Conservation (phyloP, 805 yeast genomes). For the Pichia nanzhaoensis region DNA sequence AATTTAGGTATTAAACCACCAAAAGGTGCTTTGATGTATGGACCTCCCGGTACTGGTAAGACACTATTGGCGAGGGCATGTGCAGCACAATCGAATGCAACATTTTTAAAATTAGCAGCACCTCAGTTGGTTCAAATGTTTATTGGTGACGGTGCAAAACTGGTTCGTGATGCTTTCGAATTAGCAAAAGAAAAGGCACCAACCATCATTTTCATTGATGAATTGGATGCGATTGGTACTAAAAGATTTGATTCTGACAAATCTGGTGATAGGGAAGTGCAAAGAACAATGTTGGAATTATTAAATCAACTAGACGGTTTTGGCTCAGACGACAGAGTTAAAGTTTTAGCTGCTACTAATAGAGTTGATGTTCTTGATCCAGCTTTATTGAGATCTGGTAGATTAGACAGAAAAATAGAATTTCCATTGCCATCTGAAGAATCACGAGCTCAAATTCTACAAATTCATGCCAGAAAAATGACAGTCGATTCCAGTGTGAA, state of each 20-base stretch:
- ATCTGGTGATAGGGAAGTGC: slow-evolving; percentile 97
- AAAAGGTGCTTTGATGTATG: slow-evolving; percentile 97
- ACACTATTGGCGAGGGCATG: slow-evolving; percentile 96
- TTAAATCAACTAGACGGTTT: slow-evolving; percentile 97
- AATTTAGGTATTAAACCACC: slow-evolving; percentile 95
- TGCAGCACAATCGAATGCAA: slow-evolving; percentile 98
- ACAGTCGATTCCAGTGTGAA: slow-evolving; percentile 86
- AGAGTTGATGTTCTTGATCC: slow-evolving; percentile 98
- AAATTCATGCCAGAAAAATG: slow-evolving; percentile 96
- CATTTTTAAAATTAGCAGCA: slow-evolving; percentile 92
- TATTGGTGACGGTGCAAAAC: slow-evolving; percentile 97
- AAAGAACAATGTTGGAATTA: slow-evolving; percentile 97
- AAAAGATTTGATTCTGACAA: slow-evolving; percentile 96
- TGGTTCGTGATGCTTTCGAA: slow-evolving; percentile 96
- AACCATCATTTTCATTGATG: slow-evolving; percentile 95
- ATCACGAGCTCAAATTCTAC: slow-evolving; percentile 92
- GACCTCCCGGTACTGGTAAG: slow-evolving; percentile 99
- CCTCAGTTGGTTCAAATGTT: slow-evolving; percentile 98
- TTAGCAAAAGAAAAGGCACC: slow-evolving; percentile 98
- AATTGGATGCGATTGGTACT: slow-evolving; percentile 97
- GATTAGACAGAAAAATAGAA: slow-evolving; percentile 96
- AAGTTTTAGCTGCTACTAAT: slow-evolving; percentile 96
- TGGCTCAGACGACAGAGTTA: slow-evolving; percentile 94
- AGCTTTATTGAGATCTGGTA: slow-evolving; percentile 94
- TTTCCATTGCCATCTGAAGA: slow-evolving; percentile 97